These are phyloP conservation scores for Debaryomyces singareniensis DNA, from an alignment of 1,139 yeast genomes.

Conservation along the genomic window DNA sequence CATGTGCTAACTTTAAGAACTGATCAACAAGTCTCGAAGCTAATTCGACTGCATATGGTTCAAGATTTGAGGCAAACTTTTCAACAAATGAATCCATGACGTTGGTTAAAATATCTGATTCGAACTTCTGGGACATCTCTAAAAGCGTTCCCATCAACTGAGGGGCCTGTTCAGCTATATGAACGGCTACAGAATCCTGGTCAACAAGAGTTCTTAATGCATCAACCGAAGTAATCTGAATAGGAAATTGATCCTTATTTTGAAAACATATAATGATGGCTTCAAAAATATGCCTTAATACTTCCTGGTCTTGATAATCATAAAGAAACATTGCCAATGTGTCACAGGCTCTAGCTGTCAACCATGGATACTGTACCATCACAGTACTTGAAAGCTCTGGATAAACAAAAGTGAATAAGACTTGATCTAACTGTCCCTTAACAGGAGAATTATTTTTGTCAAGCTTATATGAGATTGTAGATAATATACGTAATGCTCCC, in stretches of 20 bases:
- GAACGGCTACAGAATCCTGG: conserved; percentile 41
- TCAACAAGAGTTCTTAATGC: conserved; percentile 46
- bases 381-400: conserved; percentile 39
- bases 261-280: conserved; percentile 40
- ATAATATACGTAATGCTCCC: conserved; percentile 46
- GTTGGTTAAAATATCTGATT: conserved; percentile 47
- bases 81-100: conserved; percentile 55
- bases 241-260: conserved; percentile 39
- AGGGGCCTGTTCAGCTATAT: conserved; percentile 44
- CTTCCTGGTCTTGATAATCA: conserved; percentile 31
- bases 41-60: conserved; percentile 50
- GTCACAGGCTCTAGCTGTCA: conserved; percentile 53
- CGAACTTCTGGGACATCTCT: conserved; percentile 44
- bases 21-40: conserved; percentile 42
- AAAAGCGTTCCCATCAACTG: conserved; percentile 47
- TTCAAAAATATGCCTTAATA: conserved; percentile 39
- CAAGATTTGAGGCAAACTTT: conserved; percentile 45
- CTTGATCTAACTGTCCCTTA: conserved; percentile 39
- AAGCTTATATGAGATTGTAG: conserved; percentile 39
- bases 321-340: conserved; percentile 42
- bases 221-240: conserved; percentile 49
- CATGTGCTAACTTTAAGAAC: conserved; percentile 39
- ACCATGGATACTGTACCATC: conserved; percentile 32
- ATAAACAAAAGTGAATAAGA: conserved; percentile 37
- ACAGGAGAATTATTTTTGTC: conserved; percentile 36